These are phyloP conservation scores for Fraxinus anomala DNA, from an alignment of 257 asterid species.

Conservation along the genomic window DNA sequence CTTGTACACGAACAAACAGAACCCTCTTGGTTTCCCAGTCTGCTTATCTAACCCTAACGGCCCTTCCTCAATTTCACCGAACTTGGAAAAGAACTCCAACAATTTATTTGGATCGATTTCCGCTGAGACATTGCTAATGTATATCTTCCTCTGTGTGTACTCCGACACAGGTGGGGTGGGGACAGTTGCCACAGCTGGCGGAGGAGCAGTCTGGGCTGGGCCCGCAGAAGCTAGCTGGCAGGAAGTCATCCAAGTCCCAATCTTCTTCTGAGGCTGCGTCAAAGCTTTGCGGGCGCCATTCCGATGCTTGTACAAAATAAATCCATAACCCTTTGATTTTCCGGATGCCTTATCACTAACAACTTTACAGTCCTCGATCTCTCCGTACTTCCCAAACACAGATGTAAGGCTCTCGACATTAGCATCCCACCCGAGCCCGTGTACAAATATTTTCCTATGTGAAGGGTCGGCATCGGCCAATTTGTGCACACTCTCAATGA, in stretches of 20 bases:
- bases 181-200: slow-evolving; percentile 35
- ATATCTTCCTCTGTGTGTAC: slow-evolving; percentile 91
- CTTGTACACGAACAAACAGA: slow-evolving; percentile 87
- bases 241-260: slow-evolving; percentile 79
- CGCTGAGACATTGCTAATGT: slow-evolving; percentile 82
- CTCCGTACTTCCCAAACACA: slow-evolving; percentile 75
- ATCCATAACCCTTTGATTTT: slow-evolving; percentile 84
- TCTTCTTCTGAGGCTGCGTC: slow-evolving; percentile 81
- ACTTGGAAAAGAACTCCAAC: slow-evolving; percentile 65
- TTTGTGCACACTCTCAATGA: slow-evolving; percentile 51
- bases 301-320: slow-evolving; percentile 74
- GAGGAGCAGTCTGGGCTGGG: slow-evolving; percentile 73
- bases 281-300: slow-evolving; percentile 75
- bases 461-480: slow-evolving; percentile 89
- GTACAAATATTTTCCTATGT: slow-evolving; percentile 90
- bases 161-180: slow-evolving; percentile 55
- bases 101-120: slow-evolving; percentile 78
- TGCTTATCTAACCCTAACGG: slow-evolving; percentile 89
- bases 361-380: slow-evolving; percentile 95
- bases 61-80: slow-evolving; percentile 97
- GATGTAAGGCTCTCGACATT: slow-evolving; percentile 61
- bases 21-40: slow-evolving; percentile 87
- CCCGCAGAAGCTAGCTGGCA: slow-evolving; percentile 97
- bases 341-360: slow-evolving; percentile 80
- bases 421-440: slow-evolving; percentile 96